These are phyloP conservation scores for Torulaspora microellipsoides DNA, from an alignment of 805 yeast genomes.

Conservation along the genomic window DNA sequence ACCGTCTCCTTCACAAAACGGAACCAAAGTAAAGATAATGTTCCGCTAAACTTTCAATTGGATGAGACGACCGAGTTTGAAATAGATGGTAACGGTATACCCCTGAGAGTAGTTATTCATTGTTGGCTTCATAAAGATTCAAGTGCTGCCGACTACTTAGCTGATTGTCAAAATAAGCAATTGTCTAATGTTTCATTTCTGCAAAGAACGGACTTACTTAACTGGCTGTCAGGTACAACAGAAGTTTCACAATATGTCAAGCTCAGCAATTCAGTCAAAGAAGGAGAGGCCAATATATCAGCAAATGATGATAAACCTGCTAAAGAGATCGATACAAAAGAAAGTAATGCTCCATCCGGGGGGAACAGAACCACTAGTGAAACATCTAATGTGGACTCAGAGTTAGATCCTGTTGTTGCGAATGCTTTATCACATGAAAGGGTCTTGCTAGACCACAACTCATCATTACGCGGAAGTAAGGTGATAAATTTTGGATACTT, in stretches of 20 bases:
- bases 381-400: not conserved
- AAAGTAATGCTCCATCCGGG: constrained; percentile 35
- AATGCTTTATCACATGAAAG: constrained; percentile 39
- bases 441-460: constrained; percentile 53
- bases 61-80: constrained; percentile 51
- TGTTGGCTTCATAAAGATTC: constrained; percentile 75
- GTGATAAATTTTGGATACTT: constrained; percentile 63
- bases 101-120: constrained; percentile 59
- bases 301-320: constrained; percentile 6
- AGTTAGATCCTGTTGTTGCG: constrained; percentile 31
- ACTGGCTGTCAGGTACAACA: constrained; percentile 73
- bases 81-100: constrained; percentile 45
- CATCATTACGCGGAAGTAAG: constrained; percentile 61
- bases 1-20: constrained; percentile 27
- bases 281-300: not conserved
- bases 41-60: constrained; percentile 32
- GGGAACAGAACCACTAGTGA: not conserved
- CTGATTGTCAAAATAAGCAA: constrained; percentile 58
- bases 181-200: constrained; percentile 72
- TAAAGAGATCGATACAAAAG: constrained; percentile 18
- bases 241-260: constrained; percentile 53
- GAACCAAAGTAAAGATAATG: constrained; percentile 9
- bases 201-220: constrained; percentile 77
- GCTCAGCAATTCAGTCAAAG: constrained; percentile 4
- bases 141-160: constrained; percentile 75